A percentile compares a stretch with the other conserved stretches of the same genome.
phyloP scores from a whole-genome alignment of 2,329 filamentous ascomycete species.

The Penicillium sp. region DNA sequence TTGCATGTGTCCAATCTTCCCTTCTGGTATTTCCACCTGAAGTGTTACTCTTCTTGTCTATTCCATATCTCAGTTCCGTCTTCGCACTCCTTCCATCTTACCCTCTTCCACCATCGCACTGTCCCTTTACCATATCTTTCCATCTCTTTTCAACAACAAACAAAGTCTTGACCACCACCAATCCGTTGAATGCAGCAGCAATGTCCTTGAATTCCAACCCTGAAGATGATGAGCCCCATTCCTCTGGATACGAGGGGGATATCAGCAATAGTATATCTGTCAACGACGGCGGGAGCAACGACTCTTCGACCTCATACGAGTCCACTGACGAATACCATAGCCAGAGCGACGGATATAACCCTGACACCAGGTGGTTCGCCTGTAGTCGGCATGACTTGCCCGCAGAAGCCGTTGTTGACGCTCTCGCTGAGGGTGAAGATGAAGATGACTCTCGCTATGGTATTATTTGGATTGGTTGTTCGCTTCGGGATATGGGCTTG shows the following conservation, averaged over 20 bases:
- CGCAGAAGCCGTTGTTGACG: neutral
- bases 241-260: conserved; percentile 4
- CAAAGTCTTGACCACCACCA: neutral
- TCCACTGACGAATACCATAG: neutral
- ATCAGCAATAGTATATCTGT: neutral
- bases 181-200: neutral
- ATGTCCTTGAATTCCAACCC: conserved; percentile 5
- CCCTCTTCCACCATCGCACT: neutral
- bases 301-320: neutral
- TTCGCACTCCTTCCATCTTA: neutral
- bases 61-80: neutral
- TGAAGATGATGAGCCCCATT: neutral
- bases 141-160: neutral
- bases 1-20: neutral
- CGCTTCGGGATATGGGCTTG: conserved; percentile 1
- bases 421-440: neutral
- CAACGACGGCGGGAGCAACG: neutral
- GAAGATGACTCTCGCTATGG: conserved; percentile 1
- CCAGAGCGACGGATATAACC: neutral
- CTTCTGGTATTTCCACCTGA: neutral
- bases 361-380: neutral
- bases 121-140: neutral
- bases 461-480: conserved; percentile 2
- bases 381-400: neutral
- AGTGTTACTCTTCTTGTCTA: neutral